Conservation (phyloP, 1,284 basidiomycete species). For the Trametes polyzona region DNA sequence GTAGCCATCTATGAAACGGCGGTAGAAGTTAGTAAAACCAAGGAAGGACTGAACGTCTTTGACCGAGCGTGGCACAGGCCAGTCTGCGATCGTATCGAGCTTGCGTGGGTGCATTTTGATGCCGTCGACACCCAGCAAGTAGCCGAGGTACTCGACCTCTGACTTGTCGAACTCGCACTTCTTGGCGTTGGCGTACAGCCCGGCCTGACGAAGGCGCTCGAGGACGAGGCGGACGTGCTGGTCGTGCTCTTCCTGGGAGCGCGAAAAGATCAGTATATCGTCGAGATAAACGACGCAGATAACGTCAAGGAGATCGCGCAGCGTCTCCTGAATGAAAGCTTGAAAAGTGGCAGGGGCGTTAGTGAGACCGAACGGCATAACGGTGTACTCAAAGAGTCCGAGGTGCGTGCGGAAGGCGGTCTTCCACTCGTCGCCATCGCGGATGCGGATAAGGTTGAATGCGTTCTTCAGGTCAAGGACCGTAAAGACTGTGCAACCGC, state of each 20-base stretch:
- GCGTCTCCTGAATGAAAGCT: background rate
- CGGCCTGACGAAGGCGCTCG: background rate
- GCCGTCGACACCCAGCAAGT: slow-evolving; percentile 37
- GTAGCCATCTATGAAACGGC: slow-evolving; percentile 44
- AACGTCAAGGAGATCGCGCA: slow-evolving; percentile 2
- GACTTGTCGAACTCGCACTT: slow-evolving; percentile 43
- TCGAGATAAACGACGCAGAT: slow-evolving; percentile 31
- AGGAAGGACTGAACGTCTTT: slow-evolving; percentile 40
- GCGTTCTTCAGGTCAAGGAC: slow-evolving; percentile 6
- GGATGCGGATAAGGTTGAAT: slow-evolving; percentile 10
- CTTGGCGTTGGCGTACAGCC: slow-evolving; percentile 30
- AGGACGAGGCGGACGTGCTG: slow-evolving; percentile 25
- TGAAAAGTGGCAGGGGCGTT: background rate
- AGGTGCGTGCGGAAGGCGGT: slow-evolving; percentile 12
- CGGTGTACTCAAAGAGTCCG: slow-evolving; percentile 11
- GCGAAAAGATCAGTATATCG: slow-evolving; percentile 31
- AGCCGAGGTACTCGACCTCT: slow-evolving; percentile 46
- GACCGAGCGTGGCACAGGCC: slow-evolving; percentile 40
- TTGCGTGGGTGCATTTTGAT: slow-evolving; percentile 47
- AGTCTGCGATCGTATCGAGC: slow-evolving; percentile 40
- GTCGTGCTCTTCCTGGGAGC: slow-evolving; percentile 28
- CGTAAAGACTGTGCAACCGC: slow-evolving; percentile 1
- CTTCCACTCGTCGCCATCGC: slow-evolving; percentile 15
- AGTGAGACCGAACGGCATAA: background rate
- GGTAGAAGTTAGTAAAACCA: slow-evolving; percentile 46